Conservation (phyloP, 1,284 basidiomycete genomes). For the Hemileia vastatrix region DNA sequence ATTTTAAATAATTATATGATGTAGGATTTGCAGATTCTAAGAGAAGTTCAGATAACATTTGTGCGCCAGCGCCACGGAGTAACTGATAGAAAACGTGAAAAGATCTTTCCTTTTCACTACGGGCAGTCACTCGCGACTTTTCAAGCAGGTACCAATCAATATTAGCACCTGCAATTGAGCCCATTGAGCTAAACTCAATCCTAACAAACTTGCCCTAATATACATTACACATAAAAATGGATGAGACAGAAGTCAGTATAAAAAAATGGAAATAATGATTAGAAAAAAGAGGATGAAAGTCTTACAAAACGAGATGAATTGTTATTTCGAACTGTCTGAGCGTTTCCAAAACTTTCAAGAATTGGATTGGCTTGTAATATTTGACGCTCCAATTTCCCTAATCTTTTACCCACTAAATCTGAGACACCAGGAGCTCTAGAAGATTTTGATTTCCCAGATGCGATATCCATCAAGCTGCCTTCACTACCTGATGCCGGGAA, state of each 20-base stretch:
- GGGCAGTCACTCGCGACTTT: slow-evolving; percentile 87
- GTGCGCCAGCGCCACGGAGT: slow-evolving; percentile 38
- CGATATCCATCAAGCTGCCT: slow-evolving; percentile 30
- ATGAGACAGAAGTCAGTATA: background rate
- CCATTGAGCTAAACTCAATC: slow-evolving; percentile 86
- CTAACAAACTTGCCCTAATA: slow-evolving; percentile 78
- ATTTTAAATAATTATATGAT: slow-evolving; percentile 83
- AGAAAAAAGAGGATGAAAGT: slow-evolving; percentile 7
- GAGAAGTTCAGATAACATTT: slow-evolving; percentile 55
- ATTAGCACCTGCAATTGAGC: slow-evolving; percentile 93
- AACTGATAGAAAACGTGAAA: slow-evolving; percentile 98
- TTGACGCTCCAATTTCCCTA: slow-evolving; percentile 87
- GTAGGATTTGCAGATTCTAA: slow-evolving; percentile 61
- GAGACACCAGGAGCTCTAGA: slow-evolving; percentile 46
- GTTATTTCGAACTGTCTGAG: slow-evolving; percentile 96
- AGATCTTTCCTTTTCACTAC: slow-evolving; percentile 76
- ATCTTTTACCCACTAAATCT: slow-evolving; percentile 34
- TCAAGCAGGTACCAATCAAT: slow-evolving; percentile 99
- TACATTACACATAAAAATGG: background rate
- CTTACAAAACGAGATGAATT: slow-evolving; percentile 85
- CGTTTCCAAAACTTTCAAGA: slow-evolving; percentile 96
- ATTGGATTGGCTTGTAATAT: slow-evolving; percentile 98
- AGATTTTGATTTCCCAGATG: slow-evolving; percentile 40
- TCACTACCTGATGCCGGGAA: slow-evolving; percentile 46
- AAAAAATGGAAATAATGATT: background rate